Conservation (phyloP, 2,329 filamentous ascomycete genomes). For the Colletotrichum phormii region DNA sequence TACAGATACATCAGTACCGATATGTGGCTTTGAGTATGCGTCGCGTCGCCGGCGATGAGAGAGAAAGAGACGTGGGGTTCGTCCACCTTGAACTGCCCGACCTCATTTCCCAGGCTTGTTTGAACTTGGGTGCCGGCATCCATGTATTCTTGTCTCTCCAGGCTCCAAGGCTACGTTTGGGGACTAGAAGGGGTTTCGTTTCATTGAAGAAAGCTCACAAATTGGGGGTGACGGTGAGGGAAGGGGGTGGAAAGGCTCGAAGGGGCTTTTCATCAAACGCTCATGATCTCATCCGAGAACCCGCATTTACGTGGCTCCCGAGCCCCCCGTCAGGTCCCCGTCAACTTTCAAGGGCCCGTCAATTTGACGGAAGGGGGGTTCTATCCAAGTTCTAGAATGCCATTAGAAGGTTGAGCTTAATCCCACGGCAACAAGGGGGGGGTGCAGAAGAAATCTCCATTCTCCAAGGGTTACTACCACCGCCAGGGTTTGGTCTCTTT, state of each 20-base stretch:
- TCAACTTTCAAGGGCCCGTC: neutral
- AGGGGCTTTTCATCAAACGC: neutral
- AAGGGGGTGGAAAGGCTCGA: neutral
- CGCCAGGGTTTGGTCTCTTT: neutral
- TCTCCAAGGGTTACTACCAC: neutral
- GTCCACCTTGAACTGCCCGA: neutral
- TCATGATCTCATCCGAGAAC: neutral
- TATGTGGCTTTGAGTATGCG: too few species aligned
- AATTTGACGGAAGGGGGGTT: neutral
- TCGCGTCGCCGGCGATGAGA: too few species aligned
- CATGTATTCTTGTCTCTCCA: neutral
- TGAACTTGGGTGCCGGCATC: neutral
- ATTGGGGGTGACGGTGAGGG: neutral
- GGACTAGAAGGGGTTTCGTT: neutral
- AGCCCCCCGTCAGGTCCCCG: neutral
- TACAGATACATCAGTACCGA: conserved; percentile 4
- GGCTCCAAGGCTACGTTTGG: neutral
- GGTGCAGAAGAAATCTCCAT: neutral
- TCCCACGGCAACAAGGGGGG: neutral
- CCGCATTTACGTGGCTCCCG: neutral
- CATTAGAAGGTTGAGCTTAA: neutral
- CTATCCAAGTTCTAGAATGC: neutral
- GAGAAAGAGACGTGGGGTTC: neutral
- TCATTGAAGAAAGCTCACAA: neutral
- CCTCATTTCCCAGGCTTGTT: conserved; percentile 14